Conservation (phyloP, 2,329 filamentous ascomycete species). For the Cytospora mali region DNA sequence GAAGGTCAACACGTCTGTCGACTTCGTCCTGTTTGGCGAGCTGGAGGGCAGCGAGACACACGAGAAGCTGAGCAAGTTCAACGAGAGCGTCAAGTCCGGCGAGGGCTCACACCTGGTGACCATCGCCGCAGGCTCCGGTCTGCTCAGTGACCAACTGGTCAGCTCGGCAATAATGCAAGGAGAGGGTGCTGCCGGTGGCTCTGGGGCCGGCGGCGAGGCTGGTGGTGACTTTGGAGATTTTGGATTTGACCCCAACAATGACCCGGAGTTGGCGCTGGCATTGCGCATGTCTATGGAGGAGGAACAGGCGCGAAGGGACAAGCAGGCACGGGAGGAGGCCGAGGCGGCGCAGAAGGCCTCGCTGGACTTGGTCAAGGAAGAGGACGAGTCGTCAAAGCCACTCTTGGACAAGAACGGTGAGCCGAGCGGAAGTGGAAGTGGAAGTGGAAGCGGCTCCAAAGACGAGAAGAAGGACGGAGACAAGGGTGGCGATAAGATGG, state of each 20-base stretch:
- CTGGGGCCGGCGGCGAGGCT: slow-evolving; percentile 57
- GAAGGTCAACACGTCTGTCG: slow-evolving; percentile 92
- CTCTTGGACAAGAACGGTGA: slow-evolving; percentile 66
- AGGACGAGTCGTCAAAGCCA: slow-evolving; percentile 67
- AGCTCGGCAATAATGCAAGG: slow-evolving; percentile 88
- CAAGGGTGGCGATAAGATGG: slow-evolving; percentile 74
- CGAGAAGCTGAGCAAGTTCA: slow-evolving; percentile 92
- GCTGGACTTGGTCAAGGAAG: slow-evolving; percentile 81
- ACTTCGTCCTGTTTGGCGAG: slow-evolving; percentile 94
- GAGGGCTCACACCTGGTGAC: slow-evolving; percentile 91
- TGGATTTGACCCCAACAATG: slow-evolving; percentile 85
- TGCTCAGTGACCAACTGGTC: slow-evolving; percentile 90
- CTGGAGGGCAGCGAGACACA: slow-evolving; percentile 84
- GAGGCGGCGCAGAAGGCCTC: slow-evolving; percentile 73
- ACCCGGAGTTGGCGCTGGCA: slow-evolving; percentile 92
- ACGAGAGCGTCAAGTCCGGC: slow-evolving; percentile 86
- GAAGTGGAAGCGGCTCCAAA: slow-evolving; percentile 42
- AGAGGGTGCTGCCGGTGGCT: slow-evolving; percentile 68
- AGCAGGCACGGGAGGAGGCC: slow-evolving; percentile 69
- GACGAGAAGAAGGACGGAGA: slow-evolving; percentile 53
- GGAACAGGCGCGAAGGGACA: slow-evolving; percentile 80
- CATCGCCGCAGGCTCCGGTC: slow-evolving; percentile 85
- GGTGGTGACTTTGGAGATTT: slow-evolving; percentile 75
- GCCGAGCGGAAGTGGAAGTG: slow-evolving; percentile 61
- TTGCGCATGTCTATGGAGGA: slow-evolving; percentile 98